Evolutionary conservation across 306 rosid species (phyloP), one percentile per base, ranked within the genome.

Genomic region (Dalbergia cochinchinensis): DNA sequence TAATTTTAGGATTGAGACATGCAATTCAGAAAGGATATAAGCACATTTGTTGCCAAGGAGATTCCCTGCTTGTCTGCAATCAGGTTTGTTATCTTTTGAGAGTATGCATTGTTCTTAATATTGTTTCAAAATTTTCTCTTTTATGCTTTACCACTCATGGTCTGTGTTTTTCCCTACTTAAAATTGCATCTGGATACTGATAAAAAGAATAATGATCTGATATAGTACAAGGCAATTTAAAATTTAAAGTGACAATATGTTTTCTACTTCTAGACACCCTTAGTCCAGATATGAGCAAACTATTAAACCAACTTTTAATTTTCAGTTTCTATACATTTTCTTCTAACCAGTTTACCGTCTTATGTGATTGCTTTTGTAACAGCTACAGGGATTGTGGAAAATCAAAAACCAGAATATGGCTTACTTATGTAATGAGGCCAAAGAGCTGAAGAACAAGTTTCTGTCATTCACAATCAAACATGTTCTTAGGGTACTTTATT

Each of bases 21-120:
- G 97, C 99, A 62, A 70, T 91, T 26, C 70, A 68, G 83, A 81
- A 83, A 73, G 99, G 99, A 47, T 87, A 67, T 82, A 85, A 84
- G 82, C 87, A 86, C 78, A 86, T 95, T 62, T 54, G 50, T 50
- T 90, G 82, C 59, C 77, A 35, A 55, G 99, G 99, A 69, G 97
- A 95, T 70, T 92, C 99, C 63, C 76, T 84, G 18, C 98, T 93
- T 59, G 99, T 95, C 50, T 91, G 97, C 86, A 83, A 85, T 85
- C 99, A 95, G 97, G 99, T 95, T 89, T 80, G 91, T 78, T 45
- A 13, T 47, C 39, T 60, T 76, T 51, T n/a, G 5, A 2, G 6
- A 20, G 35, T 51, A 18, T 59, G 71, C 57, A 41, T 9, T n/a
- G 12, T 45, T 15, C 10, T 63, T 19, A 51, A n/a, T 80, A 7